Conservation (phyloP, 2,329 filamentous ascomycete species). For the Fusarium neocosmosporiellum region DNA sequence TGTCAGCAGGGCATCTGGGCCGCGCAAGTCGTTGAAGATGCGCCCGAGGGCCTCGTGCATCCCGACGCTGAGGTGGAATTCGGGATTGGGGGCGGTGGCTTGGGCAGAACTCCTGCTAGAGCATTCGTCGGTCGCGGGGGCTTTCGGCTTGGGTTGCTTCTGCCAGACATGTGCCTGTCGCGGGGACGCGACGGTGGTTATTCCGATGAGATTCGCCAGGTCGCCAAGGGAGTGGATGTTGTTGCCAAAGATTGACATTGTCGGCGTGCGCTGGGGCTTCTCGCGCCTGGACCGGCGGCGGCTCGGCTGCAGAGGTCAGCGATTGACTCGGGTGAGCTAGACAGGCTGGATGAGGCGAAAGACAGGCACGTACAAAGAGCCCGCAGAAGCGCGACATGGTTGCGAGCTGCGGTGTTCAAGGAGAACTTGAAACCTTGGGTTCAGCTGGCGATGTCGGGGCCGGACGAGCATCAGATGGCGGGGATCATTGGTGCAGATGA, state of each 20-base stretch:
- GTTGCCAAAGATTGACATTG: slow-evolving; percentile 55
- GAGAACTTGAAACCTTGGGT: slow-evolving; percentile 9
- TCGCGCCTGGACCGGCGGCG: slow-evolving; percentile 21
- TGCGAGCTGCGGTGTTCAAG: slow-evolving; percentile 11
- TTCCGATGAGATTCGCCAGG: slow-evolving; percentile 49
- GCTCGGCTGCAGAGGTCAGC: slow-evolving; percentile 31
- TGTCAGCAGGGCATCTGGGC: slow-evolving; percentile 45
- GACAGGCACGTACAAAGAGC: slow-evolving; percentile 30
- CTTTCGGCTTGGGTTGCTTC: slow-evolving; percentile 25
- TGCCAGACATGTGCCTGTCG: slow-evolving; percentile 38
- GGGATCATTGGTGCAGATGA: slow-evolving; percentile 38
- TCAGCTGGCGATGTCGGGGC: slow-evolving; percentile 31
- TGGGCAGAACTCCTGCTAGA: slow-evolving; percentile 40
- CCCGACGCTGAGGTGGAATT: slow-evolving; percentile 58
- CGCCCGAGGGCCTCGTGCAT: slow-evolving; percentile 61
- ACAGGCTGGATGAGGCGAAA: not conserved
- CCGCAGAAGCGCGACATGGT: slow-evolving; percentile 38
- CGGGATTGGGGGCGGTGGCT: slow-evolving; percentile 28
- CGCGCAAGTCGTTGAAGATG: slow-evolving; percentile 60
- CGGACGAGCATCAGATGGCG: slow-evolving; percentile 24
- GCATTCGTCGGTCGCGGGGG: slow-evolving; percentile 33
- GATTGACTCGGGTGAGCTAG: not conserved
- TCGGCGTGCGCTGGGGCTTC: slow-evolving; percentile 48
- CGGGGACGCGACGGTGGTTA: slow-evolving; percentile 47
- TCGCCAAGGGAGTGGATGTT: slow-evolving; percentile 45